Percentiles rank a stretch among this genome's conserved stretches.
These are phyloP conservation scores for Panellus pusillus DNA, from an alignment of 768 basidiomycete genomes.

Conservation along the genomic window DNA sequence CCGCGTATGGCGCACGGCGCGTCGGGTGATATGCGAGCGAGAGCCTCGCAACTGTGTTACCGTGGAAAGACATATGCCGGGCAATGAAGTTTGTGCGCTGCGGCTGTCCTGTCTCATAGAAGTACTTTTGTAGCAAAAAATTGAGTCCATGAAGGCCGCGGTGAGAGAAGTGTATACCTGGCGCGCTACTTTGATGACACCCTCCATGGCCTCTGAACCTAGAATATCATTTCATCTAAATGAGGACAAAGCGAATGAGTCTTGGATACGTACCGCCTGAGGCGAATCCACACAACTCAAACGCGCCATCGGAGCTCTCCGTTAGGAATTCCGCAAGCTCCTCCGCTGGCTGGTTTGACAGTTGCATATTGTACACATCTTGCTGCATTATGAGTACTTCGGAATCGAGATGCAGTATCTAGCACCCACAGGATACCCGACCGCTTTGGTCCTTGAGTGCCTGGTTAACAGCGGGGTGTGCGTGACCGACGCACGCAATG, in stretches of 20 bases:
- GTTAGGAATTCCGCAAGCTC: conserved; percentile 69
- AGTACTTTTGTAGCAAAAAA: conserved; percentile 50
- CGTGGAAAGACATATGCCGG: conserved; percentile 79
- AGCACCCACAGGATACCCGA: conserved; percentile 66
- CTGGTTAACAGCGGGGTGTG: conserved; percentile 67
- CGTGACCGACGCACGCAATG: conserved; percentile 75
- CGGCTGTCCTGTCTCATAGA: conserved; percentile 64
- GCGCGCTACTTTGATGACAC: conserved; percentile 74
- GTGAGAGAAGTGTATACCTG: conserved; percentile 48
- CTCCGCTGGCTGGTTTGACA: conserved; percentile 81
- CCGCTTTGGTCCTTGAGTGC: conserved; percentile 82
- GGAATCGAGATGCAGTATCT: neutral
- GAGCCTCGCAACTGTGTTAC: conserved; percentile 75
- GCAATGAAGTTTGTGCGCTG: conserved; percentile 79
- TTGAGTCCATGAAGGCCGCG: neutral
- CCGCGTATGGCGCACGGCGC: conserved; percentile 68
- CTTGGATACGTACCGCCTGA: conserved; percentile 59
- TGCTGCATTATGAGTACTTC: neutral
- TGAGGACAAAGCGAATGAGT: neutral
- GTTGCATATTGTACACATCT: conserved; percentile 89
- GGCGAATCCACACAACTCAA: conserved; percentile 67
- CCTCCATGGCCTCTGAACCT: conserved; percentile 92
- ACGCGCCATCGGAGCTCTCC: conserved; percentile 69
- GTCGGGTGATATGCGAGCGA: conserved; percentile 65
- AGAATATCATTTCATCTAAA: conserved; percentile 2